phyloP scores from a whole-genome alignment of 495 filamentous ascomycete species.

The Penicillium riverlandense region DNA sequence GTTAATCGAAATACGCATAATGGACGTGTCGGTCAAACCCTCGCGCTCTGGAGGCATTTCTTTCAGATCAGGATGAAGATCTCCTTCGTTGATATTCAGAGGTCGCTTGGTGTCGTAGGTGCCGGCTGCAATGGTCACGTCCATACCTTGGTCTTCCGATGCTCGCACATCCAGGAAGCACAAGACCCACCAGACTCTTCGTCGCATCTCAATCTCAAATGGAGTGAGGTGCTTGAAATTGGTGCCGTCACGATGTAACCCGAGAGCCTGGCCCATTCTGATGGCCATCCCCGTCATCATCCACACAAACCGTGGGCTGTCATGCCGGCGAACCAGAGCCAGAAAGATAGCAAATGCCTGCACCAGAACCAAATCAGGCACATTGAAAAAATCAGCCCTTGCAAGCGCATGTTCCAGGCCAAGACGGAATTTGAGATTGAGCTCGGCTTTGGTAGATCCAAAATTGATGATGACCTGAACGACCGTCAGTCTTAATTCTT shows the following conservation, averaged over 20 bases:
- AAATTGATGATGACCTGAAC: conserved; percentile 39
- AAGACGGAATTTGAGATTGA: conserved; percentile 45
- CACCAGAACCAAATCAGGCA: conserved; percentile 28
- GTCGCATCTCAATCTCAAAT: conserved; percentile 64
- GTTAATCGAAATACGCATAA: conserved; percentile 43
- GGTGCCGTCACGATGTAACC: conserved; percentile 68
- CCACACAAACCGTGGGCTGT: conserved; percentile 43
- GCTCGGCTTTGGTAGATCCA: conserved; percentile 39
- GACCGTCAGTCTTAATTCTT: too few species aligned
- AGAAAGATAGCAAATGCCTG: conserved; percentile 46
- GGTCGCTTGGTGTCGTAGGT: conserved; percentile 66
- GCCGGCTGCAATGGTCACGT: conserved; percentile 50
- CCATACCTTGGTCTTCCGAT: conserved; percentile 66
- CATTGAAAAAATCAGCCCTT: conserved; percentile 44
- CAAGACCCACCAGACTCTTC: conserved; percentile 70
- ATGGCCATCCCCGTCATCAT: conserved; percentile 60
- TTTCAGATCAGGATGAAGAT: conserved; percentile 56
- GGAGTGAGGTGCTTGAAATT: conserved; percentile 48
- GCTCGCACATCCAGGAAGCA: conserved; percentile 70
- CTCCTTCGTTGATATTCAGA: conserved; percentile 69
- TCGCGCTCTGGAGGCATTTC: conserved; percentile 46
- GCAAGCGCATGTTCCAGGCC: conserved; percentile 48
- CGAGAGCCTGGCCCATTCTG: conserved; percentile 69
- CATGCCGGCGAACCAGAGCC: conserved; percentile 37
- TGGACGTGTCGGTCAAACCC: conserved; percentile 71